Base-by-base conservation (phyloP, 2,329 filamentous ascomycete genomes). In the Verticillium zaregamsianum region DNA sequence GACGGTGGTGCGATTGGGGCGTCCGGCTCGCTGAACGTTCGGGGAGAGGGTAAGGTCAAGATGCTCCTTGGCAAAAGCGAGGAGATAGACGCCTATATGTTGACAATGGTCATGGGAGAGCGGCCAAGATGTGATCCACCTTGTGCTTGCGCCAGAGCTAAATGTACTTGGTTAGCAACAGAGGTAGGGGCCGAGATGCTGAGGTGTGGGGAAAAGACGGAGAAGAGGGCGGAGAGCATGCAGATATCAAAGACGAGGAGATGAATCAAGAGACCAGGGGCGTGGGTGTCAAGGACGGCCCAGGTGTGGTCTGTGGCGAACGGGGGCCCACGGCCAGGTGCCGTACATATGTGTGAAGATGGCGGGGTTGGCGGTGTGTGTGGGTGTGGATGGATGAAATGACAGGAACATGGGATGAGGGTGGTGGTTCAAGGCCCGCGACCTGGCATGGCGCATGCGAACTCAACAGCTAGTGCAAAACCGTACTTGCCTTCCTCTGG, bases 361-460 rank as follows among this genome's bases (percentile, higher is more conserved):
- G 40, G 25, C 35, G 57, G 35, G 37, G 40, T 40, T 49, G 57
- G 25, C 37, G 37, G 45, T 59, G 57, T 59, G 35, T 59, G 37
- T 56, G 32, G 55, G 45, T 59, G 37, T 56, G 32, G 28, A 31
- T 59, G 37, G 35, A 49, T 25, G 20, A 32, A 65, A 69, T 67
- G 68, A 65, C 68, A 70, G 62, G 64, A 57, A 57, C 60, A 63
- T 58, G 55, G 62, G 55, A 63, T 58, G 55, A 62, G 55, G 62
- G 63, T 62, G 45, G 11, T 52, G 45, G 45, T 12, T 52, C 45
- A 52, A 52, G 37, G 45, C 45, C n/a, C n/a, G 9, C 45, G 45
- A 52, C 45, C 45, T 23, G 45, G 23, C 45, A n/a, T 52, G 11
- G 20, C 28, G 28, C 28, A 28, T 23, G n/a, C 45, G 9, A 52